Percentiles rank a stretch among this genome's conserved stretches.
phyloP scores from a whole-genome alignment of 2,329 filamentous ascomycete species.

The Cladosporium phlei region DNA sequence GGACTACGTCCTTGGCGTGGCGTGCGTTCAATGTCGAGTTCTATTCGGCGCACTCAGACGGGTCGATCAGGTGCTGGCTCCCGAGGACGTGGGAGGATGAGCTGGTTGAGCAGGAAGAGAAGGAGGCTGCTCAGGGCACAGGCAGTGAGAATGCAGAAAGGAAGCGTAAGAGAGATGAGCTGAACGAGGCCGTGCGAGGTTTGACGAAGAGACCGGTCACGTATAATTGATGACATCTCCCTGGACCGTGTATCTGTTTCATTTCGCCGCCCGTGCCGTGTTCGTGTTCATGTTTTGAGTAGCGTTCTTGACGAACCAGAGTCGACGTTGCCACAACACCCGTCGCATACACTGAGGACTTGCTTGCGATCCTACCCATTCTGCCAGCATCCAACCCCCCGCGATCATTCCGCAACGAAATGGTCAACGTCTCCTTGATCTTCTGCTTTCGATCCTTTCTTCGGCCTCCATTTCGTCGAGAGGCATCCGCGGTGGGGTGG shows the following conservation, averaged over 20 bases:
- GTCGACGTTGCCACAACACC: too few relatives aligned
- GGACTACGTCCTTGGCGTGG: slow-evolving; percentile 75
- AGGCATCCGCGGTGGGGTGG: too few relatives aligned
- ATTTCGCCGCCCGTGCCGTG: not conserved
- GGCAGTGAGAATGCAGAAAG: slow-evolving; percentile 38
- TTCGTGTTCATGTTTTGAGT: not conserved
- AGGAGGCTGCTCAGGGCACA: slow-evolving; percentile 36
- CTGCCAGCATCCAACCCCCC: too few relatives aligned
- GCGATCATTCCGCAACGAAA: too few relatives aligned
- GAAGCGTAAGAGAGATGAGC: slow-evolving; percentile 68
- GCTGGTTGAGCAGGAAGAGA: slow-evolving; percentile 39
- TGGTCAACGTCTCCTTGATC: too few relatives aligned
- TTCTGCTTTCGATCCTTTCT: too few relatives aligned
- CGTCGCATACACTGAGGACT: not conserved
- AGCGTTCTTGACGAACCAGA: not conserved
- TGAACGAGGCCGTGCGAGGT: slow-evolving; percentile 75
- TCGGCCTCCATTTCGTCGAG: too few relatives aligned
- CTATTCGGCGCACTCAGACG: slow-evolving; percentile 79
- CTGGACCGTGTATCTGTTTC: not conserved
- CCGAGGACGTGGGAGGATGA: slow-evolving; percentile 52
- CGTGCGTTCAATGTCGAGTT: slow-evolving; percentile 64
- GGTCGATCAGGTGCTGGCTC: slow-evolving; percentile 75
- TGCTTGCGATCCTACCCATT: not conserved
- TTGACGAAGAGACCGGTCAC: slow-evolving; percentile 69
- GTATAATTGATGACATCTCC: slow-evolving; percentile 20